Conservation (phyloP, 352 stramenopile species). For the Phytopythium litorale region DNA sequence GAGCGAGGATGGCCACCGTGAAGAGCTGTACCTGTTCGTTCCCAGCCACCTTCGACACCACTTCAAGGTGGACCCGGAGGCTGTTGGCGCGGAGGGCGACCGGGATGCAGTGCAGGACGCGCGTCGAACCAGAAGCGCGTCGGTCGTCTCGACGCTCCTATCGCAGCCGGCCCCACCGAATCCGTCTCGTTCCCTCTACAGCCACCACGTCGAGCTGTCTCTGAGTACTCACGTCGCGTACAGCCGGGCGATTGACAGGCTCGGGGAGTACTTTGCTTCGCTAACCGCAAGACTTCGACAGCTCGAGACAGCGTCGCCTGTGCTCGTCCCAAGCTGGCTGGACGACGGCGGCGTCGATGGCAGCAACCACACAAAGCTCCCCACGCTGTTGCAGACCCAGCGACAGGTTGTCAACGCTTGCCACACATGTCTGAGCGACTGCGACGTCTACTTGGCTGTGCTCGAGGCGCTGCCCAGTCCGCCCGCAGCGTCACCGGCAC, state of each 20-base stretch:
- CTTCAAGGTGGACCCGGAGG: constrained; percentile 28
- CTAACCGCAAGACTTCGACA: constrained; percentile 18
- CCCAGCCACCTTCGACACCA: constrained; percentile 41
- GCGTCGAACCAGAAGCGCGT: constrained; percentile 47
- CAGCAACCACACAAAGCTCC: constrained; percentile 21
- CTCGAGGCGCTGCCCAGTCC: constrained; percentile 49
- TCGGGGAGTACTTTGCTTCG: constrained; percentile 39
- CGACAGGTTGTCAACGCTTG: constrained; percentile 50
- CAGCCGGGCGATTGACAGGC: constrained; percentile 22
- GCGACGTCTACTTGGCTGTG: constrained; percentile 69
- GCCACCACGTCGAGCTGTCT: constrained; percentile 35
- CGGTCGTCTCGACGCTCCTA: constrained; percentile 32
- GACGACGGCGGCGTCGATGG: constrained; percentile 11
- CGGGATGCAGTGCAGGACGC: constrained; percentile 25
- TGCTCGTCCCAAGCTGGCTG: constrained; percentile 8
- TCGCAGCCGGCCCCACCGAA: background rate
- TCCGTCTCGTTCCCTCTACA: constrained; percentile 34
- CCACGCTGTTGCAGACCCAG: constrained; percentile 60
- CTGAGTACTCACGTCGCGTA: constrained; percentile 62
- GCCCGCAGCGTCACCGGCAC: constrained; percentile 14
- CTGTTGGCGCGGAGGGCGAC: constrained; percentile 7
- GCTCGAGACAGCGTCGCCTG: constrained; percentile 16
- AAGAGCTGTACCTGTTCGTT: constrained; percentile 39
- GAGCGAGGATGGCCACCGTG: constrained; percentile 3
- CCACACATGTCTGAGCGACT: constrained; percentile 57